Base-by-base conservation (phyloP, 257 asterid species). In the Ophiorrhiza pumila region DNA sequence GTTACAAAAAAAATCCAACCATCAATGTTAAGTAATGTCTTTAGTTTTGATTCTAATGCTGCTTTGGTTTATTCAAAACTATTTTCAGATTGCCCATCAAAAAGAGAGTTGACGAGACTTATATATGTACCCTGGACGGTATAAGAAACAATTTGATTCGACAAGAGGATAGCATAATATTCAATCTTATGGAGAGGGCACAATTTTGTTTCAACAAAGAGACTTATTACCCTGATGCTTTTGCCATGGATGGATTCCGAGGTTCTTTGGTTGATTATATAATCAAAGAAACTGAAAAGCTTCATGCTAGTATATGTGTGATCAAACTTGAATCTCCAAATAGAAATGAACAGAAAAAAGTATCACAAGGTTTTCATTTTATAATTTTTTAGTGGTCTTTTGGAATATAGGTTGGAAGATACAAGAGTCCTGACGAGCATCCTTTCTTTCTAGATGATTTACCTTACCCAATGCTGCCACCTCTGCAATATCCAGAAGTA, bases 141-240 rank as follows among this genome's bases (percentile, higher is more conserved):
- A 89, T 95, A 64, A 80, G 99, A 77, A 85, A 63, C 83, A 92
- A 95, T 3, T 85, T 95, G 73, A 95, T 94, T 29, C 85, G 89
- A 57, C 99, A 91, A 77, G 98, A 94, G 85, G 99, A 94, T 66
- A 92, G 95, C 84, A 94, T 95, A 69, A 94, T 94, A 72, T 94
- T 88, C 78, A 76, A 87, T 74, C 91, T 94, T 20, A 88, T 92
- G 73, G 98, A 95, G 88, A 85, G 99, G 81, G 92, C 98, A 72
- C 99, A 95, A 59, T 92, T 83, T 73, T 85, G 91, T 78, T 90
- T 83, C 84, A 90, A 95, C 55, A 85, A 75, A 3, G 88, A 79
- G 65, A 87, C 93, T 11, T 95, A 95, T 68, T 87, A 90, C 67
- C 85, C 97, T 14, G 74, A 84, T 39, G 92, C 90, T 45, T 85